phyloP scores from a whole-genome alignment of 371 early-diverging fungal genomes.

The Mortierella sp. region DNA sequence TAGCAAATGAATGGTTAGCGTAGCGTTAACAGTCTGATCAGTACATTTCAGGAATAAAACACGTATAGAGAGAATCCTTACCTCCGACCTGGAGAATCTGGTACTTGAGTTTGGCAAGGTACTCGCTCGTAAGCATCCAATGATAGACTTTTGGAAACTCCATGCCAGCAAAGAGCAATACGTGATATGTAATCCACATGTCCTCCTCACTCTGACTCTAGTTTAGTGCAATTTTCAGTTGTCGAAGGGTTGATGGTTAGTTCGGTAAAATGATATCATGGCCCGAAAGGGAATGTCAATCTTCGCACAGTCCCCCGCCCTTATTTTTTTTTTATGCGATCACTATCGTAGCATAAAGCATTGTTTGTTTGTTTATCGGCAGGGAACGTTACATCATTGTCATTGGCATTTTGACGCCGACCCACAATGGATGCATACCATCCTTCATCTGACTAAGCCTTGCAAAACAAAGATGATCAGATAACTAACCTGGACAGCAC shows the following conservation, averaged over 20 bases:
- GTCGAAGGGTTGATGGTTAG: too few relatives aligned
- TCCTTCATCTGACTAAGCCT: background rate
- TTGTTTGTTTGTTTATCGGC: too few relatives aligned
- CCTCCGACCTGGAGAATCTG: slow-evolving; percentile 62
- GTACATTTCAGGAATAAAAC: background rate
- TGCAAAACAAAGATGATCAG: background rate
- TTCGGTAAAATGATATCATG: background rate
- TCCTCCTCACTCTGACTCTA: slow-evolving; percentile 47
- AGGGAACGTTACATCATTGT: too few relatives aligned
- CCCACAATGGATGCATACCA: background rate
- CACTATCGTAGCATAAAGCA: too few relatives aligned
- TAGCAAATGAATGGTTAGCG: background rate
- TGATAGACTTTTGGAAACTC: slow-evolving; percentile 59
- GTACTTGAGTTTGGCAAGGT: slow-evolving; percentile 63
- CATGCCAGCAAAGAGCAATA: slow-evolving; percentile 62
- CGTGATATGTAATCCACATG: slow-evolving; percentile 62
- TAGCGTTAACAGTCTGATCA: background rate
- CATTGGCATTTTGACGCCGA: too few relatives aligned
- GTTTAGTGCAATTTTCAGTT: background rate
- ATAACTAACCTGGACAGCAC: slow-evolving; percentile 45
- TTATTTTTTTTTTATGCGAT: background rate
- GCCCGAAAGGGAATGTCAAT: background rate
- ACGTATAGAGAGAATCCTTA: background rate
- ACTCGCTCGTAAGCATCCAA: slow-evolving; percentile 62
- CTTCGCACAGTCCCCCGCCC: slow-evolving; percentile 1